Evolutionary conservation across 1,139 yeast species (phyloP).

Genomic region (Komagataea norvegica): DNA sequence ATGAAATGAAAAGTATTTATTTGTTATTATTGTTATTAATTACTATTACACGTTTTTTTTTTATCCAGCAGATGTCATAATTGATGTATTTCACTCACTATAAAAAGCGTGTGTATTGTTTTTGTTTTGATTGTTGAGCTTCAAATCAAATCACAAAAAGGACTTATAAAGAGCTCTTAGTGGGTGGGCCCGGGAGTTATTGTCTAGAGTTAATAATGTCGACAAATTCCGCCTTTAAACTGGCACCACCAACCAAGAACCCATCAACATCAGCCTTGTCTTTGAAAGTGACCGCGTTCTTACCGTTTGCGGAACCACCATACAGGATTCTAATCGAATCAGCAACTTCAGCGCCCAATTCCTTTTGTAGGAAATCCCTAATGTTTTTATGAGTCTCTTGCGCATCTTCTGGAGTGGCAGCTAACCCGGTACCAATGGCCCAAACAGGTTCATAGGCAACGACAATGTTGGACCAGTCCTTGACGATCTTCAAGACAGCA

Average conservation of each 20-base stretch:
- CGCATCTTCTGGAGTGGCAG: slow-evolving; percentile 98
- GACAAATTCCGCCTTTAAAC: slow-evolving; percentile 95
- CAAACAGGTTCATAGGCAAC: slow-evolving; percentile 99
- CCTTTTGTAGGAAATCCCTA: slow-evolving; percentile 73
- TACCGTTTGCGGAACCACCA: slow-evolving; percentile 98
- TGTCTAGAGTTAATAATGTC: slow-evolving; percentile 91
- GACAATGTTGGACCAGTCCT: slow-evolving; percentile 91
- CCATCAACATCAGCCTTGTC: slow-evolving; percentile 95
- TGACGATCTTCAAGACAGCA: slow-evolving; percentile 77
- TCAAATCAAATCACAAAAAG: no score
- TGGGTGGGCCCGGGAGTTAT: no score
- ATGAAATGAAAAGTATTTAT: no score
- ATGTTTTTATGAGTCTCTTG: slow-evolving; percentile 89
- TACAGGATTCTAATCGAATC: slow-evolving; percentile 82
- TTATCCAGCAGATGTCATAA: no score
- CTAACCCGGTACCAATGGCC: slow-evolving; percentile 99
- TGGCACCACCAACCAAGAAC: slow-evolving; percentile 99
- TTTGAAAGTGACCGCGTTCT: slow-evolving; percentile 86
- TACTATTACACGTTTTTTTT: no score
- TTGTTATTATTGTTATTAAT: no score
- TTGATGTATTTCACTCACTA: no score
- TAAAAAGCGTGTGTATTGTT: no score
- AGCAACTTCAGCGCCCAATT: slow-evolving; percentile 78
- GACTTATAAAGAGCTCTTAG: no score
- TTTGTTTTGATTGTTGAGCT: no score